Conservation (phyloP, 1,284 basidiomycete genomes). For the Exobasidium cylindrosporum region DNA sequence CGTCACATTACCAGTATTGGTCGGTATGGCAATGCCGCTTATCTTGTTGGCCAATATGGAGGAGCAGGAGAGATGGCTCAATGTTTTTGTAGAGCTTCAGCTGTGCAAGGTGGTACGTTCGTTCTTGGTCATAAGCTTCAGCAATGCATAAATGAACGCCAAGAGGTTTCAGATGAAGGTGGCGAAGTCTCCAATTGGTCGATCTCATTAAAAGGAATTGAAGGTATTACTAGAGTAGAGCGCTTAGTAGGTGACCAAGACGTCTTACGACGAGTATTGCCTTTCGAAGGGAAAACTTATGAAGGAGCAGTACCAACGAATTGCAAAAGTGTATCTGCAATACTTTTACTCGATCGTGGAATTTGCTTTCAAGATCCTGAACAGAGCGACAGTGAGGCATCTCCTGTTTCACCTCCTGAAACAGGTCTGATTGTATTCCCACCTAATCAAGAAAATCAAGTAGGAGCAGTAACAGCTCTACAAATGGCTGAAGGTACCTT, state of each 20-base stretch:
- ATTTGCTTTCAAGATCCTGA: neutral
- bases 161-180: neutral
- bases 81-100: slow-evolving; percentile 45
- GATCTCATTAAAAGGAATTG: slow-evolving; percentile 60
- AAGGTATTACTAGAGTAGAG: slow-evolving; percentile 63
- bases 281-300: neutral
- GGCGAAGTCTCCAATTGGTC: slow-evolving; percentile 17
- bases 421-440: slow-evolving; percentile 78
- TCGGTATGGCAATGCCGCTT: slow-evolving; percentile 83
- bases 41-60: slow-evolving; percentile 90
- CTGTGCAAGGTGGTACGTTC: slow-evolving; percentile 45
- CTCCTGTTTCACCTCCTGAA: slow-evolving; percentile 57
- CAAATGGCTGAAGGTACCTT: slow-evolving; percentile 79
- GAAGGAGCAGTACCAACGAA: neutral
- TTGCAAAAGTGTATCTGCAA: neutral
- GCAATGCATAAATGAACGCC: neutral
- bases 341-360: slow-evolving; percentile 13
- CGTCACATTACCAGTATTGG: slow-evolving; percentile 74
- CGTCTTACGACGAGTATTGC: slow-evolving; percentile 47
- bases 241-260: slow-evolving; percentile 59
- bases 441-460: slow-evolving; percentile 57
- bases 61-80: slow-evolving; percentile 59
- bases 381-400: neutral
- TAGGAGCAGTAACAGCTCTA: slow-evolving; percentile 62
- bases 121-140: slow-evolving; percentile 25